Base-by-base conservation (phyloP, 2,329 filamentous ascomycete genomes). In the Sarocladium kiliense region DNA sequence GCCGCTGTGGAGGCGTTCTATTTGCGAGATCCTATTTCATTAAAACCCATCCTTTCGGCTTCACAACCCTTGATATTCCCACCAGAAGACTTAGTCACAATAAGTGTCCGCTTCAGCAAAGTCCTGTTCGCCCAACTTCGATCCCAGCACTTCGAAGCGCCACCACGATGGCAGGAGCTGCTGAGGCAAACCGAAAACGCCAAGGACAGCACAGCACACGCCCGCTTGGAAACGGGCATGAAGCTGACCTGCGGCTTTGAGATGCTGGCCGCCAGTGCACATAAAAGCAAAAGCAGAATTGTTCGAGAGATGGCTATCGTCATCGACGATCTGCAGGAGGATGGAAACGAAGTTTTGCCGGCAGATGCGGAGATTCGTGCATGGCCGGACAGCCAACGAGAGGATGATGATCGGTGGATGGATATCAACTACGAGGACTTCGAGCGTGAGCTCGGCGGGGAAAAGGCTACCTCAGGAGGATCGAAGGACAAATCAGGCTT, bases 1-100 rank as follows among this genome's bases (percentile, higher is more conserved):
- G 85, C 91, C 0, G 91, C 91, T 1, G 82, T 93, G 2, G 95
- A 99, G 69, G 85, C 88, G 1, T 97, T 99, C 70, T 97, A 97
- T 68, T 79, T 96, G 14, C 85, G 94, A 58, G 92, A 97, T 64
- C 87, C 91, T 0, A 78, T 91, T 56, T 79, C 87, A 1, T 71
- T 97, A 42, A 87, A 86, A 55, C 82, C 85, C 1, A 74, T 96
- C 3, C 74, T 85, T 55, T 78, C 79, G 2, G 74, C 80, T 32
- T 69, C 80, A 0, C 72, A 69, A 0, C 69, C 73, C 0, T 75
- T 91, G 2, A 66, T 70, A 2, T 96, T 99, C 63, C 79, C 85
- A 2, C 91, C 91, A 0, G 71, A 79, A 45, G 93, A 97, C 66
- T 81, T 96, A 37, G 87, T 97, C 10, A 86, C 84, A 0, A 75